Evolutionary conservation across 2,329 filamentous ascomycete species (phyloP).

Genomic region (Verticillium zaregamsianum): DNA sequence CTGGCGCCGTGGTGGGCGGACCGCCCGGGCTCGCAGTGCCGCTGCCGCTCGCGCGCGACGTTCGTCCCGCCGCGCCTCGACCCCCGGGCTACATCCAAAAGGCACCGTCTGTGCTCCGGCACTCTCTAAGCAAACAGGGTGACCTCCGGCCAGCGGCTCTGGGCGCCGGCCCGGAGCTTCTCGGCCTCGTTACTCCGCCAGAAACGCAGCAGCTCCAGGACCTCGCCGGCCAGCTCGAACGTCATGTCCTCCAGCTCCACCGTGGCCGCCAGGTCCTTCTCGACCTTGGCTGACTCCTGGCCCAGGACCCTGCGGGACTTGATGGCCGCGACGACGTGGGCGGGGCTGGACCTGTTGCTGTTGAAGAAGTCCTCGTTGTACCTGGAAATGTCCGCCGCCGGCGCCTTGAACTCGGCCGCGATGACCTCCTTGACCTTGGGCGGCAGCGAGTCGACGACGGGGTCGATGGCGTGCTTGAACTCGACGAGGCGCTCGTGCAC

Average conservation of each 20-base stretch:
- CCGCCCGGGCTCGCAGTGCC: not conserved
- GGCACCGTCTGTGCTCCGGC: not conserved
- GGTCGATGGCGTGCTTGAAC: constrained; percentile 61
- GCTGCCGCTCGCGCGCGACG: not conserved
- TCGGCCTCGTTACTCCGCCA: constrained; percentile 48
- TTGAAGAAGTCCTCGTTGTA: constrained; percentile 64
- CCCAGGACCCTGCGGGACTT: constrained; percentile 56
- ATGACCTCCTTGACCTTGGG: constrained; percentile 66
- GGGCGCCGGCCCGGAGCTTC: constrained; percentile 43
- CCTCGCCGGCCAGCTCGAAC: constrained; percentile 51
- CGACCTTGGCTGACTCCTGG: constrained; percentile 50
- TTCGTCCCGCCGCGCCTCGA: too few species aligned
- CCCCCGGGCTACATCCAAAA: not conserved
- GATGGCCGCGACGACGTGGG: constrained; percentile 61
- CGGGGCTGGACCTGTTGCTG: constrained; percentile 57
- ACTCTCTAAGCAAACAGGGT: constrained; percentile 35
- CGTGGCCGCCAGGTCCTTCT: constrained; percentile 59
- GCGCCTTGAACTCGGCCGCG: constrained; percentile 60
- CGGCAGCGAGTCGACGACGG: constrained; percentile 55
- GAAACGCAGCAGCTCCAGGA: constrained; percentile 35
- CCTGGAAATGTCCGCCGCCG: constrained; percentile 44
- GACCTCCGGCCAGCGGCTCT: constrained; percentile 46
- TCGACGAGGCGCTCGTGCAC: constrained; percentile 72
- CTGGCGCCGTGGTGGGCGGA: not conserved
- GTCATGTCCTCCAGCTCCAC: constrained; percentile 47